Conservation (phyloP, 2,329 filamentous ascomycete species). For the Diaporthe vaccinii region DNA sequence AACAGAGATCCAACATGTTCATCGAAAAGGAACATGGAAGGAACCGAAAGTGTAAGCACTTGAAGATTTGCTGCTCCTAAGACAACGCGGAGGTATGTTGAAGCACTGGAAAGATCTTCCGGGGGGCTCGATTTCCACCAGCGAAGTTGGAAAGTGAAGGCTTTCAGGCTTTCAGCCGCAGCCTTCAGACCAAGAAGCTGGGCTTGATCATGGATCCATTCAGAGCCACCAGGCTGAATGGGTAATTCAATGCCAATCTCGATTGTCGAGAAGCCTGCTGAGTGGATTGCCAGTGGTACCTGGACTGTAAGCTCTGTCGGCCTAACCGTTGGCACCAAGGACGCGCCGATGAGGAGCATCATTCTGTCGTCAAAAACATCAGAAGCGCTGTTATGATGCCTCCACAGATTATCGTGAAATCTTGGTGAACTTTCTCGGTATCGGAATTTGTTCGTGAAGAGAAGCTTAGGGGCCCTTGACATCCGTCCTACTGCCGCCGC, state of each 20-base stretch:
- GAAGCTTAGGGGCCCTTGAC: neutral
- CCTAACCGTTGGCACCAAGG: neutral
- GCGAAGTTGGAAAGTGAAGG: neutral
- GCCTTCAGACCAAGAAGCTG: neutral
- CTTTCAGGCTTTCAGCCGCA: neutral
- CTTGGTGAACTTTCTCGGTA: neutral
- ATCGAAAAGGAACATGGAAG: rapidly evolving
- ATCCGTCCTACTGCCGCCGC: neutral
- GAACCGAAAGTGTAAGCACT: neutral
- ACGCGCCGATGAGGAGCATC: neutral
- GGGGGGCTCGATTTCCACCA: too few relatives aligned
- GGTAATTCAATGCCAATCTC: neutral
- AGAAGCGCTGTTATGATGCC: neutral
- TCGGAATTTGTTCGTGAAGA: neutral
- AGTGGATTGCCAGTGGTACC: neutral
- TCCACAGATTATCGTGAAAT: neutral
- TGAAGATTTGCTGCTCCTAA: neutral
- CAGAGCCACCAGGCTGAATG: too few relatives aligned
- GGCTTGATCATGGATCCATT: neutral
- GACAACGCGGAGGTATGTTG: neutral
- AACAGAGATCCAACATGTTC: neutral
- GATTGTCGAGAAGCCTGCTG: neutral
- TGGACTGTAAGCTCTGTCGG: neutral
- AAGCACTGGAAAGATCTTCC: neutral
- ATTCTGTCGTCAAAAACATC: neutral